Evolutionary conservation across 2,329 filamentous ascomycete species (phyloP), one percentile per base, ranked within the genome.

Genomic region (Venturia pyrina): DNA sequence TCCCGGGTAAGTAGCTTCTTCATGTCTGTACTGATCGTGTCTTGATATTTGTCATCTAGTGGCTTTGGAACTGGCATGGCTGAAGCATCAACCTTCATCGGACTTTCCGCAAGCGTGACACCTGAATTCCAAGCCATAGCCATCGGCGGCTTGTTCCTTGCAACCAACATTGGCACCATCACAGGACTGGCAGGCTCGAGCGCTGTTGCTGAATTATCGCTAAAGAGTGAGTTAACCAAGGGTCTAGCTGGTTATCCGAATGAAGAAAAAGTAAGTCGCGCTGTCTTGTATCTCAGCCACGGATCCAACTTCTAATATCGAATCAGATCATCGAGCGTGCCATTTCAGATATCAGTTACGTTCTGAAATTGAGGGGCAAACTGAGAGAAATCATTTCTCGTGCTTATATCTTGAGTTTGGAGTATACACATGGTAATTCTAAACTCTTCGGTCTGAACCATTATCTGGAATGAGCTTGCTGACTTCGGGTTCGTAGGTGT

Each of bases 41-140:
- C 8, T 56, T 60, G n/a, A 59, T 11, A 21, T 24, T n/a, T 13
- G 28, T 28, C 28, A 21, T 21, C 24, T 44, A 74, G 83, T 1
- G 83, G 83, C 0, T 77, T 85, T 64, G 83, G 81, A 0, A 79
- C 78, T 0, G 82, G 82, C 0, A 76, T 82, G 43, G 74, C 78
- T 0, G 72, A 75, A 1, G 78, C 78, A 0, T 76, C 81, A 0
- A 73, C 78, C 0, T 85, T 85, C 68, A 77, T 85, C 11, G 77
- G 76, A 2, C 75, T 85, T 66, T 80, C 80, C 0, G 76, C 80
- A 3, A 76, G 78, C 17, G 73, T 85, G 0, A 73, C 78, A 1
- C 74, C 76, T 6, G 70, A 73, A 5, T 78, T 83, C 44, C 77
- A 82, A 21, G 82, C 81, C 0, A 78, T 84, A 66, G 81, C 81